These are phyloP conservation scores for Glarea lozoyensis DNA, from an alignment of 495 filamentous ascomycete genomes.

Conservation along the genomic window DNA sequence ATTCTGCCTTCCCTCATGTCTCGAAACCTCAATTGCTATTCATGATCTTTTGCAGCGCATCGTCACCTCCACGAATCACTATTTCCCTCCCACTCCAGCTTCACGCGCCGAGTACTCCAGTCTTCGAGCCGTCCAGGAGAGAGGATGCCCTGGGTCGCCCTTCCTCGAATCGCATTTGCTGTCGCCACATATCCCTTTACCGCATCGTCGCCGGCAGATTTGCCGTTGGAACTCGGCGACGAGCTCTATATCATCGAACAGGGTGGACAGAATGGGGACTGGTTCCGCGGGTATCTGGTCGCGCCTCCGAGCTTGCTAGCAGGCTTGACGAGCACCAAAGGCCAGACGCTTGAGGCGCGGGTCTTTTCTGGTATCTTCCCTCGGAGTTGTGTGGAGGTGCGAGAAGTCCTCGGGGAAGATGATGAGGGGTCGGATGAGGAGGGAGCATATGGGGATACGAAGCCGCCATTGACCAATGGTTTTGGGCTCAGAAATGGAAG, in stretches of 20 bases:
- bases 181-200: conserved; percentile 90
- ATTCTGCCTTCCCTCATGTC: no score
- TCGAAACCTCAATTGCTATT: no score
- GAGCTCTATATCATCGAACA: conserved; percentile 98
- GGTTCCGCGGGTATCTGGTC: conserved; percentile 92
- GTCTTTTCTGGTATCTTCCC: conserved; percentile 98
- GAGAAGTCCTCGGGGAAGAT: conserved; percentile 61
- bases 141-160: conserved; percentile 87
- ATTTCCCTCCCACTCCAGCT: no score
- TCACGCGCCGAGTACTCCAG: no score
- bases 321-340: conserved; percentile 83
- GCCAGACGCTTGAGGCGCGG: conserved; percentile 86
- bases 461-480: neutral
- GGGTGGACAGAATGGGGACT: conserved; percentile 72
- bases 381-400: conserved; percentile 74
- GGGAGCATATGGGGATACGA: conserved; percentile 1
- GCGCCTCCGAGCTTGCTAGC: conserved; percentile 89
- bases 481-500: neutral
- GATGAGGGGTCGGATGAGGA: conserved; percentile 35
- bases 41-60: no score
- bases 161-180: conserved; percentile 95
- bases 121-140: neutral
- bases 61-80: no score
- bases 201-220: conserved; percentile 75
- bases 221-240: conserved; percentile 96